Base-by-base conservation (phyloP, 78 protist species). In the Cavenderia fasciculata region DNA sequence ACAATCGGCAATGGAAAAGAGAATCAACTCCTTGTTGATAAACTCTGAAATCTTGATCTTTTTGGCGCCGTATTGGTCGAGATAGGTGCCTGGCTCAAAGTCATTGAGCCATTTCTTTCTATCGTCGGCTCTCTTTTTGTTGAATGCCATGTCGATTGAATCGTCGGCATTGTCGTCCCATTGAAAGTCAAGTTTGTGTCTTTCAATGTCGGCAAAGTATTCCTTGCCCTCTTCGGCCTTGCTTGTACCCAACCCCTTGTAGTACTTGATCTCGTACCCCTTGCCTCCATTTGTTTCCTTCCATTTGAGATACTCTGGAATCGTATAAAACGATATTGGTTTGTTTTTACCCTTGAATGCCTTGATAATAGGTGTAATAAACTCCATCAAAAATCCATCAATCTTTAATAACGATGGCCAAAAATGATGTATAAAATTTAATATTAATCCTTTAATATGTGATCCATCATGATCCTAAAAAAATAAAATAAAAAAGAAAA, bases 381-480 rank as follows among this genome's bases (percentile, higher is more conserved):
- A 99, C 87, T 98, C 98, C 31, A 54, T 84, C 33, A 99, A 38
- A 76, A 99, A 99, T 40, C 97, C 97, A 19, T 61, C 88, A 10
- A 82, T 23, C n/a, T 84, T 71, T 40, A 98, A 76, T 27, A 99
- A 88, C 1, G 94, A 57, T 25, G 99, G 99, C 99, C 99, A 99
- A 70, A 94, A 94, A 52, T 44, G 61, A 69, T 99, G 99, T 31
- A 99, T 19, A 34, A 97, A 87, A 94, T 99, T 99, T 82, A 99
- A 95, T 14, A 99, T 49, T 1, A 99, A 95, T 8, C 99, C 99
- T 89, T 99, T 99, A 87, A 99, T 99, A 97, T 99, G 99, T 33
- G 99, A 97, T 16, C 99, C 99, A 74, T 99, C 99, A 65, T 95
- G 97, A 79, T 99, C 99, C 96, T 98, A 98, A 36, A 38, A 40